Conservation (phyloP, 768 basidiomycete species). For the Mycena indigotica region DNA sequence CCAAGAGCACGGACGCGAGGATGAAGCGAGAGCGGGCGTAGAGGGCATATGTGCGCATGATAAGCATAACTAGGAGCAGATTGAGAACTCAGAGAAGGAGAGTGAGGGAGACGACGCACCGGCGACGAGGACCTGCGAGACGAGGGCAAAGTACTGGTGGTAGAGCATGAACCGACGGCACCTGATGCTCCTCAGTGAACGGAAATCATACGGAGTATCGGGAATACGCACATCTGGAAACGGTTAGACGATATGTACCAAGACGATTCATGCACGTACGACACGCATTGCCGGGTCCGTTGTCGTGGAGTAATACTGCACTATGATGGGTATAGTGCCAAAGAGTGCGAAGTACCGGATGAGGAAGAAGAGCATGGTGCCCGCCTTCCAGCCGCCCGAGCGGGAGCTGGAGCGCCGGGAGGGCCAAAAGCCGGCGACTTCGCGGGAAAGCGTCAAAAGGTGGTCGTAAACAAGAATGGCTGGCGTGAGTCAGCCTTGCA, state of each 20-base stretch:
- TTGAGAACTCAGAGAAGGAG: conserved; percentile 15
- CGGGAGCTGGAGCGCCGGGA: no score
- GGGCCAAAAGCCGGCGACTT: conserved; percentile 49
- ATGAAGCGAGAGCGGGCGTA: conserved; percentile 38
- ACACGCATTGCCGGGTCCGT: conserved; percentile 28
- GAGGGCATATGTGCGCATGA: conserved; percentile 47
- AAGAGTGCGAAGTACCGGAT: conserved; percentile 45
- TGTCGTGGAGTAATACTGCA: conserved; percentile 38
- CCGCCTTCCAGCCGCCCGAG: conserved; percentile 36
- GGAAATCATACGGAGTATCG: neutral
- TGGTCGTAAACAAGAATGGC: conserved; percentile 51
- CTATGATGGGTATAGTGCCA: conserved; percentile 39
- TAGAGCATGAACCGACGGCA: conserved; percentile 35
- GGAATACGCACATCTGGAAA: no score
- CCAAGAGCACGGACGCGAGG: conserved; percentile 30
- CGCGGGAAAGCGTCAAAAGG: conserved; percentile 42
- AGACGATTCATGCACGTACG: no score
- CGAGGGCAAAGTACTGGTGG: conserved; percentile 39
- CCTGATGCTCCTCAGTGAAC: conserved; percentile 23
- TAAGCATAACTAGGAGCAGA: conserved; percentile 35
- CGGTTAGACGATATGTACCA: no score
- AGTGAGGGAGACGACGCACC: conserved; percentile 26
- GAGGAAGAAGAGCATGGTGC: conserved; percentile 39
- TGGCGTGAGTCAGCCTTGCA: conserved; percentile 11
- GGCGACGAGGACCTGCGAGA: conserved; percentile 37